A percentile compares a stretch with the other conserved stretches of the same genome.
Evolutionary conservation across 225 moss, liverwort and hornwort species (phyloP).

Genomic region (Ulota crispa): DNA sequence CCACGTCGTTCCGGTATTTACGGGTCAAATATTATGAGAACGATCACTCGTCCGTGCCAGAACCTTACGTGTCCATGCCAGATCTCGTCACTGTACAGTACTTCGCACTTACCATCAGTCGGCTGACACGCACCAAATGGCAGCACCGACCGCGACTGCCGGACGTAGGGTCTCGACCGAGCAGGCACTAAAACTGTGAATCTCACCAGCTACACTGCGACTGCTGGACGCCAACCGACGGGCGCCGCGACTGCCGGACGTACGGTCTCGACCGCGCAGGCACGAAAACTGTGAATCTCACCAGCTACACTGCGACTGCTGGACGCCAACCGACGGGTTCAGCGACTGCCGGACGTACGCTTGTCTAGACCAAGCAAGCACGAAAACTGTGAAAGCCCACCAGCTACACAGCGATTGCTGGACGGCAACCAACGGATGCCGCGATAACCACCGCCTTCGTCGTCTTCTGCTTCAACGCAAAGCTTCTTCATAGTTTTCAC

Average conservation of each 20-base stretch:
- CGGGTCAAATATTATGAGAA: too few species aligned
- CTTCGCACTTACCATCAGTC: not conserved
- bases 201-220: not conserved
- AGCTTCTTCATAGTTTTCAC: not conserved
- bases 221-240: not conserved
- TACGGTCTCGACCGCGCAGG: not conserved
- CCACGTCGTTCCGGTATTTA: too few species aligned
- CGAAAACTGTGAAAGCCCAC: not conserved
- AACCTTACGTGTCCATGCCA: not conserved
- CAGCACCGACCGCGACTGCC: conserved; percentile 10
- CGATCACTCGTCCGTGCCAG: too few species aligned
- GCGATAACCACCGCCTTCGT: not conserved
- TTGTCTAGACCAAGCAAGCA: not conserved
- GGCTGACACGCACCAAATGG: not conserved
- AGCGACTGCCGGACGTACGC: not conserved
- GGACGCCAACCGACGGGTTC: not conserved
- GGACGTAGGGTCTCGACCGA: conserved; percentile 1
- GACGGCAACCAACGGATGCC: too few species aligned
- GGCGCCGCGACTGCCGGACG: not conserved
- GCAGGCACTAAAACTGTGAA: not conserved
- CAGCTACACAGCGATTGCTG: not conserved
- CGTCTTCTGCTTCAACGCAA: not conserved
- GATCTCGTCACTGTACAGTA: not conserved
- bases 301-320: not conserved
- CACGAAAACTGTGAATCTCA: not conserved